phyloP scores from a whole-genome alignment of 768 basidiomycete genomes.

The Wakefieldia striispora region DNA sequence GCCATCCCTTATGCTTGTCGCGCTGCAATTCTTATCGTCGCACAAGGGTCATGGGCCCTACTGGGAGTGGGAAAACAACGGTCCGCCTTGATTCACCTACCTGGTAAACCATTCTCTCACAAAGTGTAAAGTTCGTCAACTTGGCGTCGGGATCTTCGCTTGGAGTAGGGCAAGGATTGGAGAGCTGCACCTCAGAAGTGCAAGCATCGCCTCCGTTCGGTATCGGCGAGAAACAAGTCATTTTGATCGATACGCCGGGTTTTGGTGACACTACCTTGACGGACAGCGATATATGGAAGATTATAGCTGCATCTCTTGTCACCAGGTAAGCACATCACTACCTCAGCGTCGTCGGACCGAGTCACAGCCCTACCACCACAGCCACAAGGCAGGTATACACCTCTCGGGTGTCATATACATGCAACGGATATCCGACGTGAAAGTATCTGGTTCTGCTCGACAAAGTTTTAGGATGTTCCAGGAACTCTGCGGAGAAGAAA shows the following conservation, averaged over 20 bases:
- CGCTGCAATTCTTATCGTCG: slow-evolving; percentile 1
- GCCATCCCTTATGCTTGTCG: not conserved
- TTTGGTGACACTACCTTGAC: slow-evolving; percentile 53
- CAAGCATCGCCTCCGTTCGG: slow-evolving; percentile 27
- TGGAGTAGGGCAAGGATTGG: slow-evolving; percentile 30
- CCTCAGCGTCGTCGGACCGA: not conserved
- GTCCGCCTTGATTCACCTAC: slow-evolving; percentile 11
- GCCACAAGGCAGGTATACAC: slow-evolving; percentile 26
- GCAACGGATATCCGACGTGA: slow-evolving; percentile 50
- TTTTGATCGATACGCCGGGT: slow-evolving; percentile 61
- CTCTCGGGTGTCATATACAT: slow-evolving; percentile 51
- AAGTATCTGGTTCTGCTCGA: slow-evolving; percentile 44
- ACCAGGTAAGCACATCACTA: slow-evolving; percentile 16
- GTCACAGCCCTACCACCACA: not conserved
- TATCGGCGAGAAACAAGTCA: slow-evolving; percentile 35
- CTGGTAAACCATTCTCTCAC: not conserved
- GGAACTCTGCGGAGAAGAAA: slow-evolving; percentile 48
- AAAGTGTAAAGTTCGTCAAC: slow-evolving; percentile 34
- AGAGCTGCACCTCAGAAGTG: slow-evolving; percentile 34
- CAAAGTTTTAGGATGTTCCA: slow-evolving; percentile 51
- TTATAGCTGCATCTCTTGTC: slow-evolving; percentile 43
- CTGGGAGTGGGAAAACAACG: slow-evolving; percentile 33
- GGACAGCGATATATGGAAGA: slow-evolving; percentile 49
- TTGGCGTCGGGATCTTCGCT: slow-evolving; percentile 27
- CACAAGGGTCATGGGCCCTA: slow-evolving; percentile 28